Percentiles rank a stretch among this genome's conserved stretches.
Evolutionary conservation across 108 stramenopile species (phyloP).

Genomic region (Thalassiosira profunda): DNA sequence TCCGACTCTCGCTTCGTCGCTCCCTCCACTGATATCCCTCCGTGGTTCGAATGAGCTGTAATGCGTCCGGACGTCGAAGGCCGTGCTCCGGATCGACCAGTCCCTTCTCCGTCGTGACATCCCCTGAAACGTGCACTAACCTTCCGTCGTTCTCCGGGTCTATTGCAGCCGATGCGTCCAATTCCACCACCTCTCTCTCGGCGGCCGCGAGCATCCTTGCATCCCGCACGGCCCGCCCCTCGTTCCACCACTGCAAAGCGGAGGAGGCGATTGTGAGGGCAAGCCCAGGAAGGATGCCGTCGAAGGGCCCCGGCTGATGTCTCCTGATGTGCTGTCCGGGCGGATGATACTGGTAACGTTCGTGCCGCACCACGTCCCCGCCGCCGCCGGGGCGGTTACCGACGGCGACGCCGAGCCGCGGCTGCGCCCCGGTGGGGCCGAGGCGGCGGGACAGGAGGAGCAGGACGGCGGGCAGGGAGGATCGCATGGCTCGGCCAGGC

Average conservation of each 20-base stretch:
- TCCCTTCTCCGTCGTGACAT: not conserved
- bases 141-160: slow-evolving; percentile 4
- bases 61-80: slow-evolving; percentile 6
- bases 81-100: slow-evolving; percentile 3
- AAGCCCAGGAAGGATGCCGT: slow-evolving; percentile 1
- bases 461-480: no score
- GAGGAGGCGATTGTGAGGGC: not conserved
- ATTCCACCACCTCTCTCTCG: not conserved
- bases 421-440: no score
- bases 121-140: slow-evolving; percentile 16
- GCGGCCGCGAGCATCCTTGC: slow-evolving; percentile 1
- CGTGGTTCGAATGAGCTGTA: slow-evolving; percentile 5
- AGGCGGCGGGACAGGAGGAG: no score
- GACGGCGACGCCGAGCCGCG: no score
- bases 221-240: slow-evolving; percentile 8
- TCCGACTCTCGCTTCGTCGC: not conserved
- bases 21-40: slow-evolving; percentile 14
- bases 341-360: not conserved
- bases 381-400: no score
- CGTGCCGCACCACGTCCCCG: not conserved
- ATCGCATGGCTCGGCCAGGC: no score
- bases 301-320: not conserved
- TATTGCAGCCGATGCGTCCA: not conserved
- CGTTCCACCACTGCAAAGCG: slow-evolving; percentile 3
- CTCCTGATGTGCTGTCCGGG: not conserved